A percentile compares a stretch with the other conserved stretches of the same genome.
phyloP scores from a whole-genome alignment of 2,329 filamentous ascomycete species.

The Polytolypa hystricis region DNA sequence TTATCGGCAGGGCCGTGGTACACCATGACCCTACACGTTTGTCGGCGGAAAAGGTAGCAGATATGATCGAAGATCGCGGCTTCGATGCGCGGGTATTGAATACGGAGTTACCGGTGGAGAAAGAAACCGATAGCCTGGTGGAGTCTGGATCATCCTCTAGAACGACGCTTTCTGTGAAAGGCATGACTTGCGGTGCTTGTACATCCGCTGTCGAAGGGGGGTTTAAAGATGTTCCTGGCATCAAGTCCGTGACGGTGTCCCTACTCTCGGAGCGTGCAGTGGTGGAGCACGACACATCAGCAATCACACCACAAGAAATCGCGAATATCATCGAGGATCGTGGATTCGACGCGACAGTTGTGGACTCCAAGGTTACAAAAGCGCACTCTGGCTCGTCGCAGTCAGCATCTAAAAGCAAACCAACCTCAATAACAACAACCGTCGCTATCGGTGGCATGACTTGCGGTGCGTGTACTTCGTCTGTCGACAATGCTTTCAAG shows the following conservation, averaged over 20 bases:
- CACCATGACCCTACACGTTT: constrained; percentile 73
- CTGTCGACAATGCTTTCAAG: constrained; percentile 73
- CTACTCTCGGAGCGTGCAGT: constrained; percentile 76
- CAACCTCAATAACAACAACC: constrained; percentile 56
- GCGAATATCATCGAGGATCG: constrained; percentile 41
- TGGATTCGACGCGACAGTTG: constrained; percentile 38
- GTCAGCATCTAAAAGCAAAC: constrained; percentile 21
- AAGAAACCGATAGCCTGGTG: constrained; percentile 22
- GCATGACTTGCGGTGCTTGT: constrained; percentile 87
- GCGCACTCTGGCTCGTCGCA: constrained; percentile 23
- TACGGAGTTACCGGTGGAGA: constrained; percentile 55
- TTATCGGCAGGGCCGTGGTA: constrained; percentile 92
- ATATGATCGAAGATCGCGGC: constrained; percentile 82
- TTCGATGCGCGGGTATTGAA: constrained; percentile 87
- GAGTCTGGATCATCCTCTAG: constrained; percentile 35
- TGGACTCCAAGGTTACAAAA: constrained; percentile 56
- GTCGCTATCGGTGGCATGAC: constrained; percentile 94
- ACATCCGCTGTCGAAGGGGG: constrained; percentile 75
- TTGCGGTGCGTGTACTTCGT: constrained; percentile 89
- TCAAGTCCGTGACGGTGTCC: constrained; percentile 70
- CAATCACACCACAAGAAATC: constrained; percentile 39
- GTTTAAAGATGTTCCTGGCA: constrained; percentile 62
- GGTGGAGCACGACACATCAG: constrained; percentile 60
- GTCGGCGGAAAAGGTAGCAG: constrained; percentile 62
- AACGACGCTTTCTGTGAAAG: constrained; percentile 68